Percentiles rank a stretch among this genome's conserved stretches.
Evolutionary conservation across 352 stramenopile species (phyloP).

Genomic region (Blastocystis sp.): DNA sequence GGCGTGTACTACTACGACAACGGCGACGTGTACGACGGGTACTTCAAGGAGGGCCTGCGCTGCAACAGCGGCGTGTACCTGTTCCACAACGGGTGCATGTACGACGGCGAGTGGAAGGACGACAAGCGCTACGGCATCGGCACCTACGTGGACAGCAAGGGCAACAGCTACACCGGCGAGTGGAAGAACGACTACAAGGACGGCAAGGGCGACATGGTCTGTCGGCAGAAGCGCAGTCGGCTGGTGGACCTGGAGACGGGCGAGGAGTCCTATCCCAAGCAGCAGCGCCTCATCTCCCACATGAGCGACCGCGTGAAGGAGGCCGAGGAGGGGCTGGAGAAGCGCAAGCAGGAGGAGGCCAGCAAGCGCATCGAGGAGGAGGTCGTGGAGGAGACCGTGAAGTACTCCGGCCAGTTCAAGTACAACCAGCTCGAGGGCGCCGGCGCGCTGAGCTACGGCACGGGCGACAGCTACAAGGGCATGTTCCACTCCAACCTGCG

Average conservation of each 20-base stretch:
- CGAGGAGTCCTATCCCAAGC: constrained; percentile 48
- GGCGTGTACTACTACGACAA: constrained; percentile 69
- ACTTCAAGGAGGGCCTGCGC: constrained; percentile 40
- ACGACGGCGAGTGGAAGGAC: constrained; percentile 66
- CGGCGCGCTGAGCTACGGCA: constrained; percentile 31
- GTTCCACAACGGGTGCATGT: constrained; percentile 50
- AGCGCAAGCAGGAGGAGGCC: background rate
- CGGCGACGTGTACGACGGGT: constrained; percentile 61
- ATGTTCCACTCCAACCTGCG: constrained; percentile 46
- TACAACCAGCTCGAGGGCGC: background rate
- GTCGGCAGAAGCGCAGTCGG: constrained; percentile 28
- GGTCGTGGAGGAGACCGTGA: constrained; percentile 42
- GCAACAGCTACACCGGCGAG: constrained; percentile 54
- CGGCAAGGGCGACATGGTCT: constrained; percentile 32
- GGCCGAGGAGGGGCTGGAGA: constrained; percentile 19
- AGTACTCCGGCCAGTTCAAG: constrained; percentile 27
- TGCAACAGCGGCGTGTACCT: constrained; percentile 27
- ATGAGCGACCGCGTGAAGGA: constrained; percentile 46
- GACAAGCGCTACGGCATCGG: constrained; percentile 38
- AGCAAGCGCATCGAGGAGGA: constrained; percentile 10
- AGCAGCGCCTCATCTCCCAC: constrained; percentile 45
- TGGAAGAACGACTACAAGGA: constrained; percentile 47
- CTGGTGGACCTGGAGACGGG: constrained; percentile 40
- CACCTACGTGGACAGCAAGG: constrained; percentile 17
- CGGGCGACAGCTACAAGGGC: constrained; percentile 21